Evolutionary conservation across 2,329 filamentous ascomycete species (phyloP).

Genomic region (Scedosporium aurantiacum): DNA sequence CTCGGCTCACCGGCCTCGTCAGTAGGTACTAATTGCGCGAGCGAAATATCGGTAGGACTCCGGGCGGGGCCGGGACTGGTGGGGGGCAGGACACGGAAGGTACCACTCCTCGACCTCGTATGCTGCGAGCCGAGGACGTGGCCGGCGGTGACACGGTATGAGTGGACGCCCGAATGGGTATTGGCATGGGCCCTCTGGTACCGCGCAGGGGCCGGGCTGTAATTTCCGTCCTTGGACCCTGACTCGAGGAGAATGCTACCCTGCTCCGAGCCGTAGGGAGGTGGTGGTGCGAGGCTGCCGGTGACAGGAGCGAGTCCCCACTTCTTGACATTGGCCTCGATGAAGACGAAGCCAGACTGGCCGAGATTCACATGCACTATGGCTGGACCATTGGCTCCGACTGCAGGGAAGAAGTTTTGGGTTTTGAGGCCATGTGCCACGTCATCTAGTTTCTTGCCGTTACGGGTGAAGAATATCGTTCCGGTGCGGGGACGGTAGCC

Average conservation of each 20-base stretch:
- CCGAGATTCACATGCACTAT: slow-evolving; percentile 95
- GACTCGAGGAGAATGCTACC: slow-evolving; percentile 90
- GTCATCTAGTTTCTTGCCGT: slow-evolving; percentile 94
- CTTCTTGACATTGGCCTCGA: slow-evolving; percentile 99
- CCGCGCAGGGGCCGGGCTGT: slow-evolving; percentile 10
- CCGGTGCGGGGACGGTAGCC: slow-evolving; percentile 91
- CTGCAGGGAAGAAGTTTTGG: slow-evolving; percentile 93
- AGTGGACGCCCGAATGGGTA: slow-evolving; percentile 20
- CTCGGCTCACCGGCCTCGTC: slow-evolving; percentile 66
- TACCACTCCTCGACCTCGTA: slow-evolving; percentile 64
- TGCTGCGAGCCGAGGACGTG: slow-evolving; percentile 51
- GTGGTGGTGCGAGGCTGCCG: slow-evolving; percentile 85
- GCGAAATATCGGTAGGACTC: slow-evolving; percentile 90
- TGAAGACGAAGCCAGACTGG: slow-evolving; percentile 96
- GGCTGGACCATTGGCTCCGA: slow-evolving; percentile 91
- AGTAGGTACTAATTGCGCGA: slow-evolving; percentile 67
- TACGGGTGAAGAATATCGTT: slow-evolving; percentile 94
- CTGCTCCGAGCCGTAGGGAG: slow-evolving; percentile 93
- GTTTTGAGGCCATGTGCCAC: slow-evolving; percentile 85
- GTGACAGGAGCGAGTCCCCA: slow-evolving; percentile 96
- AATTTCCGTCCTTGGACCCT: slow-evolving; percentile 53
- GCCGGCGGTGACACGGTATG: slow-evolving; percentile 16
- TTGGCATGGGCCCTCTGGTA: slow-evolving; percentile 28
- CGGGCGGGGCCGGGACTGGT: slow-evolving; percentile 81
- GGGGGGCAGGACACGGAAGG: slow-evolving; percentile 62